A percentile compares a stretch with the other conserved stretches of the same genome.
These are phyloP conservation scores for Ogataea paraovalis DNA, from an alignment of 805 yeast species.

Conservation along the genomic window DNA sequence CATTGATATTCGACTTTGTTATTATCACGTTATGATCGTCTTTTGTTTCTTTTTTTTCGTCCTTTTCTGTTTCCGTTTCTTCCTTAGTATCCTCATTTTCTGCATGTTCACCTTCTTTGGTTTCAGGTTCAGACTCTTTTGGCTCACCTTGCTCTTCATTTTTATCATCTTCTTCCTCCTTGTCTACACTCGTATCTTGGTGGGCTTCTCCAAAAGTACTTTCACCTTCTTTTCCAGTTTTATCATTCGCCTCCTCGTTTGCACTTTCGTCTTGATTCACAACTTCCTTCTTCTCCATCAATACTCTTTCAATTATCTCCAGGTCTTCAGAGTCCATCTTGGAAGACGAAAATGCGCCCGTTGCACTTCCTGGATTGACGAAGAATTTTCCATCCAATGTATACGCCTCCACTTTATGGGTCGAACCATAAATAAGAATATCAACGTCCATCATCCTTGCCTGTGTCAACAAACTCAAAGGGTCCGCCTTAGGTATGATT, in stretches of 20 bases:
- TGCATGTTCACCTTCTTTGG: not conserved
- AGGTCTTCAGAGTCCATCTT: constrained; percentile 55
- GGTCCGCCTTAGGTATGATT: constrained; percentile 81
- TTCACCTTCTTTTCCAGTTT: constrained; percentile 7
- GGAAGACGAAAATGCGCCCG: constrained; percentile 79
- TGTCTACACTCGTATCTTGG: constrained; percentile 4
- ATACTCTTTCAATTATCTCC: constrained; percentile 32
- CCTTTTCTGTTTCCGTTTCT: constrained; percentile 12
- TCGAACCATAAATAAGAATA: constrained; percentile 87
- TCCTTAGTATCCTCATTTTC: not conserved
- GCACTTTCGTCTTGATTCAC: not conserved
- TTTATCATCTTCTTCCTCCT: constrained; percentile 16
- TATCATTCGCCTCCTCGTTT: constrained; percentile 2
- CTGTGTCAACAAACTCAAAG: constrained; percentile 71
- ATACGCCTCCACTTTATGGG: constrained; percentile 90
- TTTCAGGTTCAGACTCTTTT: constrained; percentile 20
- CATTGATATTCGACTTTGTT: not conserved
- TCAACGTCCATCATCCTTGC: constrained; percentile 94
- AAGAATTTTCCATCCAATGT: constrained; percentile 89
- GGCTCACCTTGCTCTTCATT: constrained; percentile 17
- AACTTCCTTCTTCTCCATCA: constrained; percentile 18
- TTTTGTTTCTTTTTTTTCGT: constrained; percentile 10
- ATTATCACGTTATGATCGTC: not conserved
- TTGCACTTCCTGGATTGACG: constrained; percentile 95
- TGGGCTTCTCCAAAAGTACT: too few relatives aligned